Evolutionary conservation across 805 yeast genomes (phyloP).

Genomic region (Nakazawaea holstii): DNA sequence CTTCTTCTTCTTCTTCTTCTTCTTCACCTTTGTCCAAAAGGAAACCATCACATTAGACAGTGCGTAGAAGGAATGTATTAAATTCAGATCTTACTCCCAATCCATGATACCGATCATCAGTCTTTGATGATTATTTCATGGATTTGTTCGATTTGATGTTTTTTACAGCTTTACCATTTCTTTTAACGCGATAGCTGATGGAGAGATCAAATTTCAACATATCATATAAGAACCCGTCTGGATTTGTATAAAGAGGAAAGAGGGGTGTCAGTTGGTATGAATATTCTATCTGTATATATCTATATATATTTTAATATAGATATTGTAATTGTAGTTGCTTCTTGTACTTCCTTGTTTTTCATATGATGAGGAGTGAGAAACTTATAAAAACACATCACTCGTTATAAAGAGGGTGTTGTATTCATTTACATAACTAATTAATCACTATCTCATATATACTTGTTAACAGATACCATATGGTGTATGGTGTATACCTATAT

Average conservation of each 20-base stretch:
- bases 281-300: too few relatives aligned
- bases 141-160: not conserved
- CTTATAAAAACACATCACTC: too few relatives aligned
- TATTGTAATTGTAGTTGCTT: too few relatives aligned
- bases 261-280: constrained; percentile 48
- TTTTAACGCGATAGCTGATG: constrained; percentile 41
- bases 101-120: not conserved
- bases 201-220: constrained; percentile 31
- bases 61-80: constrained; percentile 35
- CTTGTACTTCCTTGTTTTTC: not conserved
- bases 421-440: too few relatives aligned
- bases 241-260: constrained; percentile 34
- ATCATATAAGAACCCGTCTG: constrained; percentile 46
- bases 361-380: too few relatives aligned
- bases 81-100: too few relatives aligned
- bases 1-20: constrained; percentile 14
- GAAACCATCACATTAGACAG: constrained; percentile 67
- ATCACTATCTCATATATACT: too few relatives aligned
- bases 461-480: too few relatives aligned
- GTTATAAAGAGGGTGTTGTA: too few relatives aligned
- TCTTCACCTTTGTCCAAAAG: constrained; percentile 60
- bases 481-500: too few relatives aligned
- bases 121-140: not conserved
- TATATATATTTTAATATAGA: too few relatives aligned
- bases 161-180: not conserved